Evolutionary conservation across 2,329 filamentous ascomycete species (phyloP), one percentile per base, ranked within the genome.

Genomic region (Sclerotiophoma versabilis): DNA sequence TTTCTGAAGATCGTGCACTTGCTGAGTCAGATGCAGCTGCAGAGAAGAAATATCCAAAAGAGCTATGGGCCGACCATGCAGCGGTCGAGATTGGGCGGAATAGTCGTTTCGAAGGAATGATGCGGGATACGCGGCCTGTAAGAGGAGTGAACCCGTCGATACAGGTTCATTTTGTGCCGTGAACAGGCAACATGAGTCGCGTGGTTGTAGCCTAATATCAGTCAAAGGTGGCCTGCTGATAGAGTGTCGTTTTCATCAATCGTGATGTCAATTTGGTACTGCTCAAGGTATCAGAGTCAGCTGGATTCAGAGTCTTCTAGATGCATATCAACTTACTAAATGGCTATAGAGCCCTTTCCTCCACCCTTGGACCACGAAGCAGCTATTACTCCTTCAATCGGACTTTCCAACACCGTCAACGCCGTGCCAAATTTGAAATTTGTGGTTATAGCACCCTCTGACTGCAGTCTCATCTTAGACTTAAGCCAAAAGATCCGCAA

Each of bases 291-390:
- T 29, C 14, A 23, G 42, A 17, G 30, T 58, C 27, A 54, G 46
- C 27, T 29, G 23, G 12, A 6, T 41, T 33, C 27, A 32, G 22
- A 10, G 6, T 14, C 6, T 9, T 10, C 8, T 23, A 1, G 12
- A 20, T 3, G 17, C 11, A 3, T 12, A 6, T 2, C 5, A n/a
- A 55, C 69, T 64, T 66, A 72, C 70, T 68, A 30, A 30, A 57
- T 66, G 65, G 68, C 68, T 69, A 64, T 37, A 60, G 42, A 63
- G 68, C 67, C 71, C 70, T 65, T 71, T 73, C 71, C 71, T 72
- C 71, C 71, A 64, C 69, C 68, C 57, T 65, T 60, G 53, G 41
- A 51, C 52, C 54, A 60, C 51, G 59, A 64, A 68, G 58, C 62
- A 53, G 58, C 48, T 54, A 34, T 52, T 60, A 53, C 48, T 57